Conservation (phyloP, 768 basidiomycete genomes). For the Amanita phalloides region DNA sequence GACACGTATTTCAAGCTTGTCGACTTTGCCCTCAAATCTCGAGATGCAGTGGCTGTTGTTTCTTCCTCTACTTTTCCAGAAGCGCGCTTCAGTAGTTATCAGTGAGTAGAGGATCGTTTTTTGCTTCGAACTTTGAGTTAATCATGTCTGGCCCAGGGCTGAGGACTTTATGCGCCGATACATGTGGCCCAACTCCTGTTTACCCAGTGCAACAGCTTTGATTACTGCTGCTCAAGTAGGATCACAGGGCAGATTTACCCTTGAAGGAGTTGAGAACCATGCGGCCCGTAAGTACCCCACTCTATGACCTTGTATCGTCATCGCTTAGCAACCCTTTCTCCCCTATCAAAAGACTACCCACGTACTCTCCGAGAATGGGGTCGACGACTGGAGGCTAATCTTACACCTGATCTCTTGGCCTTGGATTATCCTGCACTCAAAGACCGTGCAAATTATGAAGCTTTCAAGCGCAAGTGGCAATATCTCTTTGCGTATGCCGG, state of each 20-base stretch:
- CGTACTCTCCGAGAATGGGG: conserved; percentile 92
- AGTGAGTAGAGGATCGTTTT: conserved; percentile 32
- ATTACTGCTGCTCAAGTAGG: conserved; percentile 61
- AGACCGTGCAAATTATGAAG: conserved; percentile 45
- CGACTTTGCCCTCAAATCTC: conserved; percentile 65
- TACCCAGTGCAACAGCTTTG: conserved; percentile 79
- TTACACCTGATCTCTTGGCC: conserved; percentile 45
- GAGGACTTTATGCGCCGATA: conserved; percentile 83
- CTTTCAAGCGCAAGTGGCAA: conserved; percentile 77
- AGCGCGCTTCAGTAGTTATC: conserved; percentile 55
- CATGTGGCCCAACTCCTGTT: conserved; percentile 85
- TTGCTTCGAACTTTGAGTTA: conserved; percentile 1
- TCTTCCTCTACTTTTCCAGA: conserved; percentile 65
- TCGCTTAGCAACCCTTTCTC: not conserved
- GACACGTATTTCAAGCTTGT: conserved; percentile 66
- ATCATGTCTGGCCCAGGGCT: conserved; percentile 26
- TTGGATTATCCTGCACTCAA: conserved; percentile 50
- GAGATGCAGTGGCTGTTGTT: conserved; percentile 57
- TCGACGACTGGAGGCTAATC: conserved; percentile 57
- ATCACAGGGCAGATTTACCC: conserved; percentile 66
- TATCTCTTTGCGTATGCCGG: conserved; percentile 78
- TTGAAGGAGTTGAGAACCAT: conserved; percentile 81
- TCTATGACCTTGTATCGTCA: not conserved
- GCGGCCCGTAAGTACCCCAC: conserved; percentile 47
- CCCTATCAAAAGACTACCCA: conserved; percentile 51